Base-by-base conservation (phyloP, 2,329 filamentous ascomycete genomes). In the Colletotrichum sp. region DNA sequence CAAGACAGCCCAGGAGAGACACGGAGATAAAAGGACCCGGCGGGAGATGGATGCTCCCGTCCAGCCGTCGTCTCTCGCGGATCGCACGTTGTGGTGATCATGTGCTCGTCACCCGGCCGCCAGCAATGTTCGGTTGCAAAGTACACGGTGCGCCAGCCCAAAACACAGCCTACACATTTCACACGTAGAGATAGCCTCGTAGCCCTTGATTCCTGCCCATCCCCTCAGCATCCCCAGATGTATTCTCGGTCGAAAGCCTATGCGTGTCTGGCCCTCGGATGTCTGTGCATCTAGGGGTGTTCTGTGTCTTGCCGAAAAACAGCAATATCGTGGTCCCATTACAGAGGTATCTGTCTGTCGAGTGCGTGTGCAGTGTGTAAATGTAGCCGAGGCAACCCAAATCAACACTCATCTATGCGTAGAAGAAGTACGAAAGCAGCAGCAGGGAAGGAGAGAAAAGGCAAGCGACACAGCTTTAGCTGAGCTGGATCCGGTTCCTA, bases 321-420 rank as follows among this genome's bases (percentile, higher is more conserved):
- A 65, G 62, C 70, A 75, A 64, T 56, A 56, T 64, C 70, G 56
- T 72, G 43, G 69, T 75, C 73, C 73, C 70, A 67, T 75, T 73
- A 73, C 73, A 75, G 70, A 75, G 62, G 70, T 75, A 75, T 75
- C 69, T 73, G 52, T 70, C 39, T 72, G 73, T 68, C 56, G 70
- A 68, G 67, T 76, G 65, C 60, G 71, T 74, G 71, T 70, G 74
- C 64, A 55, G 65, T 61, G 69, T 39, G 70, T 16, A 73, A 70
- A 64, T 52, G 66, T 30, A 76, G 65, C 71, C 66, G 71, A 43
- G 58, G 60, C 71, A 66, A 76, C 43, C 71, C 74, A 74, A 76
- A 76, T 66, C 66, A 76, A 76, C 74, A 74, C 74, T 76, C 74
- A 66, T 76, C 74, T 76, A 76, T 77, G 69, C 76, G 66, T 68